These are phyloP conservation scores for Aspergillus aculeatinus DNA, from an alignment of 2,329 filamentous ascomycete species.

Conservation along the genomic window DNA sequence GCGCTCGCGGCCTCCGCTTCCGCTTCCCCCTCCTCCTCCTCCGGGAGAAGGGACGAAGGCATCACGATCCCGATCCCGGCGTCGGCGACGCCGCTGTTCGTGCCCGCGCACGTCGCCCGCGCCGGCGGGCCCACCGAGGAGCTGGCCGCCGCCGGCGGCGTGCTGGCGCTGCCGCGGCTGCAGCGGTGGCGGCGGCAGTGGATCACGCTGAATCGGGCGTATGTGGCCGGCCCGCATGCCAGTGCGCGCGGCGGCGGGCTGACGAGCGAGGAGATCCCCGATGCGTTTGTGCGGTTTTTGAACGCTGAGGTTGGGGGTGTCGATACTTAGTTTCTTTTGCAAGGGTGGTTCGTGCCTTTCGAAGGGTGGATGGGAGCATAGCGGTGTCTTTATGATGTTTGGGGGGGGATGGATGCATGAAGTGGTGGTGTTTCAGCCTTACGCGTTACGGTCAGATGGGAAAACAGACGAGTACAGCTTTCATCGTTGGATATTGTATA, in stretches of 20 bases:
- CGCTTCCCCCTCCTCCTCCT: no score
- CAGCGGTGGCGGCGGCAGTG: constrained; percentile 48
- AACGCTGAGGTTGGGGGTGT: constrained; percentile 43
- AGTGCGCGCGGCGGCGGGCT: constrained; percentile 33
- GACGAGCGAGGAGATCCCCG: constrained; percentile 36
- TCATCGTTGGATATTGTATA: no score
- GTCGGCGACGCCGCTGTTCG: constrained; percentile 31
- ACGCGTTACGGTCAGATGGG: no score
- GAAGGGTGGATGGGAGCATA: no score
- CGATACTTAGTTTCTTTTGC: not conserved
- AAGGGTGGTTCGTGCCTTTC: no score
- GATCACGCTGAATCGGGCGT: constrained; percentile 47
- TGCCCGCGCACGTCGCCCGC: constrained; percentile 39
- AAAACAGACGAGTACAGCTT: no score
- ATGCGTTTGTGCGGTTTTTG: constrained; percentile 49
- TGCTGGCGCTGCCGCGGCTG: constrained; percentile 42
- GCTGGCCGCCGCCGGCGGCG: constrained; percentile 41
- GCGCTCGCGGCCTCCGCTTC: constrained; percentile 20
- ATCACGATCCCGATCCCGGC: constrained; percentile 39
- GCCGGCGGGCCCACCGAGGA: constrained; percentile 42
- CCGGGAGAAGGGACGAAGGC: constrained; percentile 19
- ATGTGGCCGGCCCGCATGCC: constrained; percentile 38
- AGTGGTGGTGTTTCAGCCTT: no score
- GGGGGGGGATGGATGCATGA: no score
- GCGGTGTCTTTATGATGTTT: no score